phyloP scores from a whole-genome alignment of 73 alveolate genomes.

The Paramecium octaurelia region DNA sequence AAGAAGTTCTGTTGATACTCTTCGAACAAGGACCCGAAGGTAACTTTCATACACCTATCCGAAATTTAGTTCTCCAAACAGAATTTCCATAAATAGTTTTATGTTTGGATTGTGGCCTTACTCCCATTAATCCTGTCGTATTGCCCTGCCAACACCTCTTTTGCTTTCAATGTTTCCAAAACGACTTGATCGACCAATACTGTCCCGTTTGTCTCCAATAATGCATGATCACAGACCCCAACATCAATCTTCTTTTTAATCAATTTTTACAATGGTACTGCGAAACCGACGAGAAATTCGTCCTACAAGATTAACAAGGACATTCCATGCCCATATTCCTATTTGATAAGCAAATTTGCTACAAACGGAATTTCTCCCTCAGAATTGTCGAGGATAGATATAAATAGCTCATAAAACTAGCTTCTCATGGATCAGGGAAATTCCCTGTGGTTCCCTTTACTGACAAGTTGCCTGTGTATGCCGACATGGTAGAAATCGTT shows the following conservation, averaged over 20 bases:
- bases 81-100: conserved; percentile 12
- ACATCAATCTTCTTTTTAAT: neutral
- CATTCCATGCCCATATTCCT: neutral
- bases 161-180: neutral
- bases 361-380: neutral
- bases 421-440: neutral
- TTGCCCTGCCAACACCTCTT: neutral
- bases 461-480: neutral
- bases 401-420: neutral
- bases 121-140: conserved; percentile 29
- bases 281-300: neutral
- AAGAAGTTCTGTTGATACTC: neutral
- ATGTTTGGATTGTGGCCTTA: conserved; percentile 46
- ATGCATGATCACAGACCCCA: neutral
- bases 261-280: neutral
- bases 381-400: neutral
- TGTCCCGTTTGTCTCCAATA: conserved; percentile 28
- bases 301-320: neutral
- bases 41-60: neutral
- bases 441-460: neutral
- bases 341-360: neutral
- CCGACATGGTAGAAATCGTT: neutral
- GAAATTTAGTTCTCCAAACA: neutral
- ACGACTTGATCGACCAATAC: neutral
- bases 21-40: conserved; percentile 1